A percentile compares a stretch with the other conserved stretches of the same genome.
These are phyloP conservation scores for Dictyostelium intermedium DNA, from an alignment of 78 protist species.

Conservation along the genomic window DNA sequence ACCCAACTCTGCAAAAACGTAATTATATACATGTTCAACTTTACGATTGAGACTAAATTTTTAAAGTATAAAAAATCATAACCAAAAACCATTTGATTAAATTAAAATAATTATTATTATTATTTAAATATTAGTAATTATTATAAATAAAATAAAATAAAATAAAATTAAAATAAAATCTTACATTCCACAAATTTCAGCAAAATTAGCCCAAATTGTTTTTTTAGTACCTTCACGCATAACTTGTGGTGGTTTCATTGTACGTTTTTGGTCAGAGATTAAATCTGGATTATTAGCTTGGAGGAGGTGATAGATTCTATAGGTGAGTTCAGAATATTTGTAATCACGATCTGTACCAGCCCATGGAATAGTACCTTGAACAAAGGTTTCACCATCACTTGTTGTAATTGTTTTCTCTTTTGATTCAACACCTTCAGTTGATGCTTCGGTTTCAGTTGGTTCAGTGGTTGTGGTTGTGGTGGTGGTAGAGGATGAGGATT, in stretches of 20 bases:
- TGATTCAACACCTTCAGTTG: constrained; percentile 14
- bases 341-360: constrained; percentile 57
- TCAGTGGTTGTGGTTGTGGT: neutral
- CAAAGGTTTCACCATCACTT: neutral
- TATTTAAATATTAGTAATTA: neutral
- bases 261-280: constrained; percentile 40
- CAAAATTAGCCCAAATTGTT: constrained; percentile 91
- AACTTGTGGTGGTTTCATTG: constrained; percentile 92
- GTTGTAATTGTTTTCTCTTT: constrained; percentile 36
- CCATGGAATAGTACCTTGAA: constrained; percentile 45
- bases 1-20: constrained; percentile 94
- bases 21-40: constrained; percentile 92
- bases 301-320: constrained; percentile 66
- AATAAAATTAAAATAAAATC: neutral
- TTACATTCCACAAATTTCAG: constrained; percentile 91
- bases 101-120: no score
- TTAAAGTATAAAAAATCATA: neutral
- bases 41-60: constrained; percentile 82
- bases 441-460: neutral
- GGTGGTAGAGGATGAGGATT: neutral
- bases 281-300: constrained; percentile 69
- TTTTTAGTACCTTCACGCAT: constrained; percentile 88
- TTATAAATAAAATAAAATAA: neutral
- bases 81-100: no score
- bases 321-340: constrained; percentile 70